Base-by-base conservation (phyloP, 352 stramenopile genomes). In the Pythium myriotylum region DNA sequence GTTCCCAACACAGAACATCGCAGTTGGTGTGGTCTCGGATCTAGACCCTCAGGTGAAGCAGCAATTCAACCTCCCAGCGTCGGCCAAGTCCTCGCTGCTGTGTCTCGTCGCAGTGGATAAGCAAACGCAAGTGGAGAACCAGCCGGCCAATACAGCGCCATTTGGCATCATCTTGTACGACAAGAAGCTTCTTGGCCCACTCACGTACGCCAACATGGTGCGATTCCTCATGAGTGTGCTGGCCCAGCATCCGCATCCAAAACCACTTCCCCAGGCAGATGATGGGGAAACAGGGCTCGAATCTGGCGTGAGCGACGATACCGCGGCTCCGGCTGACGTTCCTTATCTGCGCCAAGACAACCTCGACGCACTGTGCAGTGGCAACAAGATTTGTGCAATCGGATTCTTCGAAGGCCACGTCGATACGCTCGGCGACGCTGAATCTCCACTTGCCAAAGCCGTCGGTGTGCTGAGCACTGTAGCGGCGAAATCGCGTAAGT, bases 301-400 rank as follows among this genome's bases (percentile, higher is more conserved):
- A 14, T 40, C 54, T 16, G 35, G 19, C 4, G 62, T 73, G 19
- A 61, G 74, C 1, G 8, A 27, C 42, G 35, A 10, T n/a, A 58
- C 9, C 27, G 17, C 37, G 24, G 35, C 12, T 8, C 33, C 55
- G 7, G 20, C 40, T 12, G 65, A 69, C n/a, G 69, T 89, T 14
- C 77, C 79, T n/a, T 86, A 89, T 32, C 10, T 91, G 51, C 73
- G 54, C 9, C 81, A 79, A 43, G 63, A 80, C 9, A 89, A 86
- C 45, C 37, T 89, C 12, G 67, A 75, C 19, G 40, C 77, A 4
- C 54, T 85, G 0, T 94, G 84, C 47, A 53, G 50, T 6, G 79
- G 76, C 49, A 85, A 74, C 61, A 86, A 78, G 24, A 88, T 94
- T 54, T 94, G 84, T 63, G 82, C 77, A 5, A 90, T 94, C 42